Evolutionary conservation across 805 yeast species (phyloP).

Genomic region (Yarrowia hollandica): DNA sequence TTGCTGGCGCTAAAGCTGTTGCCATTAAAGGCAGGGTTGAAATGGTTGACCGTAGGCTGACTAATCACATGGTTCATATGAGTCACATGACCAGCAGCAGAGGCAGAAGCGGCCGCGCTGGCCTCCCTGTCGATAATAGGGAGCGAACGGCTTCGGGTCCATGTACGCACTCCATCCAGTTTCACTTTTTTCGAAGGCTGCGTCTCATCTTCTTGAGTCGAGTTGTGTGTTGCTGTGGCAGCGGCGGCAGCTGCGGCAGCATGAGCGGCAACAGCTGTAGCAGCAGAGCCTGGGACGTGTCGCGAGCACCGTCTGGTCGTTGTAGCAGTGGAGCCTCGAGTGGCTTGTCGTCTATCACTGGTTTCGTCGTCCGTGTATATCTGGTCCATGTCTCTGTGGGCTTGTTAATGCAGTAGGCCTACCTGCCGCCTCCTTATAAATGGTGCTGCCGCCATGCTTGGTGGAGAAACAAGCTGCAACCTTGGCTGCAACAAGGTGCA

Average conservation of each 20-base stretch:
- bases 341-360: slow-evolving; percentile 26
- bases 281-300: neutral
- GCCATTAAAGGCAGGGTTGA: slow-evolving; percentile 10
- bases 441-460: slow-evolving; percentile 23
- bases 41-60: neutral
- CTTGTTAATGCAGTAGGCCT: neutral
- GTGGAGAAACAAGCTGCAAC: slow-evolving; percentile 26
- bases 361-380: slow-evolving; percentile 22
- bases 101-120: slow-evolving; percentile 1
- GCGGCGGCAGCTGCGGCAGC: slow-evolving; percentile 1
- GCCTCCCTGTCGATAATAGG: slow-evolving; percentile 13
- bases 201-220: slow-evolving; percentile 1
- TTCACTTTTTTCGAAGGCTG: slow-evolving; percentile 14
- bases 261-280: slow-evolving; percentile 1
- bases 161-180: slow-evolving; percentile 8
- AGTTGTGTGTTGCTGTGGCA: slow-evolving; percentile 4
- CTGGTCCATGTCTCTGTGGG: slow-evolving; percentile 20
- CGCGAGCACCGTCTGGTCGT: slow-evolving; percentile 21
- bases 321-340: slow-evolving; percentile 4
- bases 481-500: slow-evolving; percentile 24
- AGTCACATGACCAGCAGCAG: slow-evolving; percentile 7
- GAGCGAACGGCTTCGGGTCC: slow-evolving; percentile 19
- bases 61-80: slow-evolving; percentile 23
- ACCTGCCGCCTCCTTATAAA: slow-evolving; percentile 19
- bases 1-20: neutral